Percentiles rank a stretch among this genome's conserved stretches.
phyloP scores from a whole-genome alignment of 257 asterid species.

The Solanum pinnatisectum region DNA sequence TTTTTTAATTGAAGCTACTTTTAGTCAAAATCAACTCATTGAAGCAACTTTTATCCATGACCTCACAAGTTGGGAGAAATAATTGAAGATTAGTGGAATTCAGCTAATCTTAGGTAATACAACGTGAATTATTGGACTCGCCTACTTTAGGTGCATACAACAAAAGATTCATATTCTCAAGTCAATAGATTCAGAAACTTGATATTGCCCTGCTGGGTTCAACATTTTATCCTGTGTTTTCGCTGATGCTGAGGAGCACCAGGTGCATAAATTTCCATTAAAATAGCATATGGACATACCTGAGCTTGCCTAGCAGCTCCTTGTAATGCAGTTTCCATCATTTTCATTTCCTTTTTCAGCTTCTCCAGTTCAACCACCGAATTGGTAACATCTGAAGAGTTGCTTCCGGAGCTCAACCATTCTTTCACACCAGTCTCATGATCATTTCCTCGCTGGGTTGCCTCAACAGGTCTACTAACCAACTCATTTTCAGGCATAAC shows the following conservation, averaged over 20 bases:
- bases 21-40: neutral
- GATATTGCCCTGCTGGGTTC: neutral
- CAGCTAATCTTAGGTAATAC: neutral
- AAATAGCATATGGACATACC: slow-evolving; percentile 31
- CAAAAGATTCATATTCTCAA: neutral
- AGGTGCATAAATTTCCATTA: neutral
- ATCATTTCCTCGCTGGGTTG: slow-evolving; percentile 16
- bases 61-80: neutral
- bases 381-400: slow-evolving; percentile 25
- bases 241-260: neutral
- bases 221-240: neutral
- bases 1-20: neutral
- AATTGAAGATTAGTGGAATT: neutral
- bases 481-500: slow-evolving; percentile 23
- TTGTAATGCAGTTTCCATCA: slow-evolving; percentile 89
- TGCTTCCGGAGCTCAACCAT: slow-evolving; percentile 27
- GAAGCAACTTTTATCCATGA: neutral
- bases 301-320: slow-evolving; percentile 99
- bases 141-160: neutral
- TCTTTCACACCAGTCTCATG: slow-evolving; percentile 29
- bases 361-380: slow-evolving; percentile 59
- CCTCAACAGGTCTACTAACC: slow-evolving; percentile 23
- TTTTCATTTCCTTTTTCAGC: slow-evolving; percentile 77
- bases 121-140: neutral
- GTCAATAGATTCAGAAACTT: neutral